A percentile compares a stretch with the other conserved stretches of the same genome.
Evolutionary conservation across 371 early-diverging fungal species (phyloP).

Genomic region (Gilbertella persicaria): DNA sequence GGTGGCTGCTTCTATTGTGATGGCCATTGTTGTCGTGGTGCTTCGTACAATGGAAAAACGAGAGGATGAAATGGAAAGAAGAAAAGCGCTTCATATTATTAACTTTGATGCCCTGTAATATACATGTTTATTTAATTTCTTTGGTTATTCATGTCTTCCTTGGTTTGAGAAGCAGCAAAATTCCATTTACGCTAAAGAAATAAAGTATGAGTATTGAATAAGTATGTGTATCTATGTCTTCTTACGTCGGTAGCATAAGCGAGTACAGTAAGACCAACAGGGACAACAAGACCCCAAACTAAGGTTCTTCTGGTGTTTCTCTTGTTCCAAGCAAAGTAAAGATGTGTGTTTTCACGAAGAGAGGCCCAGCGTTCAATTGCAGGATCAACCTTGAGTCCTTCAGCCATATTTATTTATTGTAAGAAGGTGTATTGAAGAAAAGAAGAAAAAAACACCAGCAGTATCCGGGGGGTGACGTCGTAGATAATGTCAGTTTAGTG

Average conservation of each 20-base stretch:
- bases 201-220: background rate
- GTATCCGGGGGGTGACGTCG: too few relatives aligned
- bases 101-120: constrained; percentile 89
- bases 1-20: constrained; percentile 58
- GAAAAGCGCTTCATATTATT: constrained; percentile 76
- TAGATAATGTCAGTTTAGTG: too few relatives aligned
- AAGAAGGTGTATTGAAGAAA: constrained; percentile 10
- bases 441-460: background rate
- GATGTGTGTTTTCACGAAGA: constrained; percentile 65
- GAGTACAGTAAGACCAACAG: constrained; percentile 53
- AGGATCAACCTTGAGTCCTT: constrained; percentile 56
- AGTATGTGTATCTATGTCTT: background rate
- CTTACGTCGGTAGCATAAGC: constrained; percentile 57
- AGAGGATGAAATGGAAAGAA: constrained; percentile 77
- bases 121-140: constrained; percentile 1
- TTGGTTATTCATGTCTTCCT: constrained; percentile 28
- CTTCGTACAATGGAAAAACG: constrained; percentile 80
- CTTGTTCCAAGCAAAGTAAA: constrained; percentile 56
- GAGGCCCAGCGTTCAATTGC: constrained; percentile 68
- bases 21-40: constrained; percentile 69
- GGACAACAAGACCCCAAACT: constrained; percentile 54
- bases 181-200: constrained; percentile 45
- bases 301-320: constrained; percentile 50
- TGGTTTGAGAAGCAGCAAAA: constrained; percentile 50
- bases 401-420: constrained; percentile 26